Evolutionary conservation across 148 eudicot species (phyloP).

Genomic region (Rhododendron vialii): DNA sequence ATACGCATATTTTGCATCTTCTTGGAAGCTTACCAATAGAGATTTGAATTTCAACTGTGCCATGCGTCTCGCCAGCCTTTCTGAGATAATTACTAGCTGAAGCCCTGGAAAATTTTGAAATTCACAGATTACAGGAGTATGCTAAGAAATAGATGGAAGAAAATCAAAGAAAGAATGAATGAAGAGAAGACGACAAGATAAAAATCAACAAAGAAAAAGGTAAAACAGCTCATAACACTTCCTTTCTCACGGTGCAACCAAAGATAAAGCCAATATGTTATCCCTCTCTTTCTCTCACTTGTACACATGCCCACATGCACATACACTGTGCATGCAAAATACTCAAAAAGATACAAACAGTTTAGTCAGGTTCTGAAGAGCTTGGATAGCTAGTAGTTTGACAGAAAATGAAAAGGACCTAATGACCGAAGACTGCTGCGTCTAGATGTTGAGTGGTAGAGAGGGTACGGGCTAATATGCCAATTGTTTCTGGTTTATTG

Average conservation of each 20-base stretch:
- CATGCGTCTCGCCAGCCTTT: constrained; percentile 72
- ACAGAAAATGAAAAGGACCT: neutral
- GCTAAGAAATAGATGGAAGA: neutral
- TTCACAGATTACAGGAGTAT: neutral
- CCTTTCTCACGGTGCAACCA: neutral
- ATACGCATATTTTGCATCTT: neutral
- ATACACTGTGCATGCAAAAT: neutral
- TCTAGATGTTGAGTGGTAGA: neutral
- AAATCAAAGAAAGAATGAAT: neutral
- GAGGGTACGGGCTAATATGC: neutral
- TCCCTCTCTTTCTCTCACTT: neutral
- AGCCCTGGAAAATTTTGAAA: constrained; percentile 36
- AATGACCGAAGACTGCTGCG: too few species aligned
- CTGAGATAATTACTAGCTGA: constrained; percentile 73
- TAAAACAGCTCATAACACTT: neutral
- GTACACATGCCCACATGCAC: neutral
- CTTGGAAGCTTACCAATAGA: constrained; percentile 59
- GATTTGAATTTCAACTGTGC: constrained; percentile 76
- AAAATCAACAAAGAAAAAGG: neutral
- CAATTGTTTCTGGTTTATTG: neutral
- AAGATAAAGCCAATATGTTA: neutral
- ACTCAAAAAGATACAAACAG: neutral
- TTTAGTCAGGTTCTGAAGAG: neutral
- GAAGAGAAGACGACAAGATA: neutral
- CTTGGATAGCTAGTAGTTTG: neutral